Percentiles rank a stretch among this genome's conserved stretches.
phyloP scores from a whole-genome alignment of 768 basidiomycete genomes.

The Baorangia bicolor region DNA sequence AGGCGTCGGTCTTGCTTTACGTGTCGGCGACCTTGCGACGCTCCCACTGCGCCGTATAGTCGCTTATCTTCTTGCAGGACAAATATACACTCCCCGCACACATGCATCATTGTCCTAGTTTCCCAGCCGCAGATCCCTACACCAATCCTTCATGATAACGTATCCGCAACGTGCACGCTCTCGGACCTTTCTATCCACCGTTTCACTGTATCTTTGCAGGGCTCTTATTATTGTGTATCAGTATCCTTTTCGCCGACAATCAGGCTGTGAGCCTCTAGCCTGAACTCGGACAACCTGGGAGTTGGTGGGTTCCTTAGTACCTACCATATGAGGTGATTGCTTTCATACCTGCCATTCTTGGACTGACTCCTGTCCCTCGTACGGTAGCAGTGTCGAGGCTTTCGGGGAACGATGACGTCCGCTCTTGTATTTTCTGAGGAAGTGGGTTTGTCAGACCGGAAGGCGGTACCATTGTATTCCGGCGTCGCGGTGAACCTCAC shows the following conservation, averaged over 20 bases:
- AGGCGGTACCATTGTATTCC: slow-evolving; percentile 21
- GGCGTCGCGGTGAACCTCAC: background rate
- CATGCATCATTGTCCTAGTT: slow-evolving; percentile 15
- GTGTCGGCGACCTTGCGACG: slow-evolving; percentile 31
- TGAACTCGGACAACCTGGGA: background rate
- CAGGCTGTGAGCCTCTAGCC: background rate
- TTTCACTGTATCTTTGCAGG: slow-evolving; percentile 12
- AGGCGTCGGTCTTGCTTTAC: slow-evolving; percentile 27
- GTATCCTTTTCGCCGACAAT: slow-evolving; percentile 4
- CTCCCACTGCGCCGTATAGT: slow-evolving; percentile 28
- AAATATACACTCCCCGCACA: slow-evolving; percentile 22
- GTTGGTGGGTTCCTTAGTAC: slow-evolving; percentile 10
- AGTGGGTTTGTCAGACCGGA: slow-evolving; percentile 20
- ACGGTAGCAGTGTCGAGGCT: background rate
- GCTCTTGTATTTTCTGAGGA: slow-evolving; percentile 29
- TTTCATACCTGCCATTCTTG: slow-evolving; percentile 27
- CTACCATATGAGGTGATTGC: slow-evolving; percentile 30
- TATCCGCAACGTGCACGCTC: slow-evolving; percentile 9
- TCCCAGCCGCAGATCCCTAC: background rate
- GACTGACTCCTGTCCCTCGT: slow-evolving; percentile 16
- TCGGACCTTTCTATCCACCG: background rate
- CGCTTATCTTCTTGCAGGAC: slow-evolving; percentile 24
- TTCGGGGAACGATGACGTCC: slow-evolving; percentile 4
- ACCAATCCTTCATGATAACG: background rate
- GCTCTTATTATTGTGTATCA: slow-evolving; percentile 17